Evolutionary conservation across 371 early-diverging fungal species (phyloP).

Genomic region (Mucor velutinosus): DNA sequence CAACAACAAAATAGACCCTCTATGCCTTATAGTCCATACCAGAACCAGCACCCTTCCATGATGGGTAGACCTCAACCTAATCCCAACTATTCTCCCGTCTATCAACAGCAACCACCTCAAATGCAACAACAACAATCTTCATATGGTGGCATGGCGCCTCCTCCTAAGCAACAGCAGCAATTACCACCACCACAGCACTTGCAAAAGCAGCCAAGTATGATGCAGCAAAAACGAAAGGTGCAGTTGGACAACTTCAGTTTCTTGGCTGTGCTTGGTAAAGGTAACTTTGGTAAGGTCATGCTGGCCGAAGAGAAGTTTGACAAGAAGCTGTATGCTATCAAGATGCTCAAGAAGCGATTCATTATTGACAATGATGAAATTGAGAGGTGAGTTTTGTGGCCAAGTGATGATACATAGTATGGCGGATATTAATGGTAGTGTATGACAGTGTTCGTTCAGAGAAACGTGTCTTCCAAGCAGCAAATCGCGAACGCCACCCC

Average conservation of each 20-base stretch:
- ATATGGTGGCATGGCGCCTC: constrained; percentile 3
- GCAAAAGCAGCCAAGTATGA: constrained; percentile 13
- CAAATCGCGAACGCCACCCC: constrained; percentile 87
- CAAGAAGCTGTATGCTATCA: constrained; percentile 90
- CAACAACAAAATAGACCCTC: constrained; percentile 26
- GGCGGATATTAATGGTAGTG: not conserved
- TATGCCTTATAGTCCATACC: constrained; percentile 24
- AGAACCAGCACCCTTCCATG: constrained; percentile 28
- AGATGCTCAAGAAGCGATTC: constrained; percentile 96
- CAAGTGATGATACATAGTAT: not conserved
- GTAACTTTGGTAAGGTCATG: constrained; percentile 99
- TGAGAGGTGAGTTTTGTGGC: constrained; percentile 53
- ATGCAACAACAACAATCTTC: not conserved
- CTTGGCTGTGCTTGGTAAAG: constrained; percentile 93
- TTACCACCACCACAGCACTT: not conserved
- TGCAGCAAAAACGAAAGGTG: constrained; percentile 41
- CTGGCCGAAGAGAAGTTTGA: constrained; percentile 87
- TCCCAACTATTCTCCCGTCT: constrained; percentile 20
- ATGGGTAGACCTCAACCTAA: constrained; percentile 15
- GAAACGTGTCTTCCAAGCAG: constrained; percentile 90
- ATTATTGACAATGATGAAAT: constrained; percentile 93
- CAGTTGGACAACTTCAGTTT: constrained; percentile 84
- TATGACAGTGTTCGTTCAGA: constrained; percentile 79
- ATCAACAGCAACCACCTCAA: constrained; percentile 19
- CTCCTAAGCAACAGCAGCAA: constrained; percentile 5